Conservation (phyloP, 306 rosid genomes). For the Vigna hirtella region DNA sequence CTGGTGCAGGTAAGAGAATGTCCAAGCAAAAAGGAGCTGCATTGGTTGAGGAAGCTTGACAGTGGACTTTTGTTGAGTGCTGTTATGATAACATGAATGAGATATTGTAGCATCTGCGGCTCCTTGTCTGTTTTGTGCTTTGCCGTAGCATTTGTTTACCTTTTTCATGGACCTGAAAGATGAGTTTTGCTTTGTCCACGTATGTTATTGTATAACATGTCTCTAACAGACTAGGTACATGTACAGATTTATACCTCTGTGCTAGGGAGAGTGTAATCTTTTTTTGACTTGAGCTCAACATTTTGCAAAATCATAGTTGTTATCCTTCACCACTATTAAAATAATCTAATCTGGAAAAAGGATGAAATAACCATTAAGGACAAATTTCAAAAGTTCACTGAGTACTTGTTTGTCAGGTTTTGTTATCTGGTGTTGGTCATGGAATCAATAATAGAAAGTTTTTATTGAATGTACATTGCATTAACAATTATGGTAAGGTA, state of each 20-base stretch:
- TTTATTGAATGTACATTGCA: background rate
- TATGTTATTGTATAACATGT: conserved; percentile 42
- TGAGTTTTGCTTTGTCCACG: conserved; percentile 39
- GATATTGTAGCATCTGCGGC: conserved; percentile 43
- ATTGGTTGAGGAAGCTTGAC: conserved; percentile 38
- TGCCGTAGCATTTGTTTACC: conserved; percentile 40
- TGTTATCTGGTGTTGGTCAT: background rate
- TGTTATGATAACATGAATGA: conserved; percentile 40
- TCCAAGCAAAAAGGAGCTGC: conserved; percentile 34
- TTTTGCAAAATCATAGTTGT: background rate
- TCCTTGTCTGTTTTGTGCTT: conserved; percentile 37
- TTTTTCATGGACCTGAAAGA: conserved; percentile 10
- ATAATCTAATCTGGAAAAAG: background rate
- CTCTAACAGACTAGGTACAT: conserved; percentile 43
- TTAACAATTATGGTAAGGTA: background rate
- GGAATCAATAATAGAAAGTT: background rate
- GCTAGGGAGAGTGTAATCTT: conserved; percentile 42
- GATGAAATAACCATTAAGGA: background rate
- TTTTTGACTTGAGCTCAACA: conserved; percentile 33
- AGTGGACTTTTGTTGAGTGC: conserved; percentile 41
- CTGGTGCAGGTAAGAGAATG: conserved; percentile 41
- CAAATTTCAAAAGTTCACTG: background rate
- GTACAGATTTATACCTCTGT: conserved; percentile 50
- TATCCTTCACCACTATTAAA: background rate
- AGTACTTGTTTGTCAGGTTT: background rate